Conservation (phyloP, 2,329 filamentous ascomycete genomes). For the Alternaria arborescens region DNA sequence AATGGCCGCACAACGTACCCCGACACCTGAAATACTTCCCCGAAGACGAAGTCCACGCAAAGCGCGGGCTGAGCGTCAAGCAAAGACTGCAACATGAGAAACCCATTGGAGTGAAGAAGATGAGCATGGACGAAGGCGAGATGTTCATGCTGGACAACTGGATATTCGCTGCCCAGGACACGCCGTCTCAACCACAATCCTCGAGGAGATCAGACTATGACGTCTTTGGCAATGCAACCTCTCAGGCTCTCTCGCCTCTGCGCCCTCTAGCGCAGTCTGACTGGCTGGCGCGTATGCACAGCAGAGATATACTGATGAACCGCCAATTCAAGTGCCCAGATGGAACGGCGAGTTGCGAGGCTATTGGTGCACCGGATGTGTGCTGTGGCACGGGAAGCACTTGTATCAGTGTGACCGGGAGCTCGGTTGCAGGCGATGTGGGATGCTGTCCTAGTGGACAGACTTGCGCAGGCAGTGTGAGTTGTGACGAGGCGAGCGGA, state of each 20-base stretch:
- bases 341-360: slow-evolving; percentile 70
- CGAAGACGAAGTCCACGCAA: slow-evolving; percentile 56
- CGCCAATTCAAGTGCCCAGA: slow-evolving; percentile 72
- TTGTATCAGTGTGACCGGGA: slow-evolving; percentile 61
- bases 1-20: slow-evolving; percentile 59
- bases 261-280: slow-evolving; percentile 38
- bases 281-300: slow-evolving; percentile 49
- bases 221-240: slow-evolving; percentile 30
- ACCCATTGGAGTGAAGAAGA: slow-evolving; percentile 75
- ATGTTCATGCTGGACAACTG: slow-evolving; percentile 78
- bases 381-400: slow-evolving; percentile 74
- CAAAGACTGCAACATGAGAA: slow-evolving; percentile 51
- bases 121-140: slow-evolving; percentile 73
- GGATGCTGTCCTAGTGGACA: slow-evolving; percentile 77
- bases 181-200: not conserved
- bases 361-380: slow-evolving; percentile 72
- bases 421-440: slow-evolving; percentile 71
- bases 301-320: slow-evolving; percentile 54
- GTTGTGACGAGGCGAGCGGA: slow-evolving; percentile 65
- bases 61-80: slow-evolving; percentile 52
- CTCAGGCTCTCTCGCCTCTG: slow-evolving; percentile 36
- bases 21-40: slow-evolving; percentile 58
- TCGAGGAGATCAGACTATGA: slow-evolving; percentile 18
- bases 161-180: slow-evolving; percentile 52
- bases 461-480: slow-evolving; percentile 70